These are phyloP conservation scores for Atkinsonella texensis DNA, from an alignment of 2,329 filamentous ascomycete species.

Conservation along the genomic window DNA sequence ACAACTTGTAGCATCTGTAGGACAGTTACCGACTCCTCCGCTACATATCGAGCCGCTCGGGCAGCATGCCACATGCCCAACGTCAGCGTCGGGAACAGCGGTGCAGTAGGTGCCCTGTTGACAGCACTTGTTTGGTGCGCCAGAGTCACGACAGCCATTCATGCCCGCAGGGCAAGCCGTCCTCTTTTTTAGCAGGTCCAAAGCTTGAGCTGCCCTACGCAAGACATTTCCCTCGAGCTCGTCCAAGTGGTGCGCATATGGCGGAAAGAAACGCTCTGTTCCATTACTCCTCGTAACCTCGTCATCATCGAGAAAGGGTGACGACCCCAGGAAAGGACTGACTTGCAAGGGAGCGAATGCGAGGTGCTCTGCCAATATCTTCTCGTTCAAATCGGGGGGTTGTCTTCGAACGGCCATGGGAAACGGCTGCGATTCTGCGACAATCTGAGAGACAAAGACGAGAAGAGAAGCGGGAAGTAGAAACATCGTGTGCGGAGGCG, in stretches of 20 bases:
- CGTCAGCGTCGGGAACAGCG: conserved; percentile 45
- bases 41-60: conserved; percentile 51
- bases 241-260: conserved; percentile 37
- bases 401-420: conserved; percentile 63
- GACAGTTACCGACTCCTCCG: conserved; percentile 50
- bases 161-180: conserved; percentile 59
- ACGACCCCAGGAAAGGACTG: conserved; percentile 13
- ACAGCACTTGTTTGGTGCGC: conserved; percentile 62
- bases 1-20: conserved; percentile 51
- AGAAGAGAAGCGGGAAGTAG: conserved; percentile 6
- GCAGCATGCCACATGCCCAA: conserved; percentile 66
- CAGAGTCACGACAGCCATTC: conserved; percentile 49
- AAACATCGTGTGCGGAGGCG: neutral
- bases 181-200: conserved; percentile 40
- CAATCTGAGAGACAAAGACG: conserved; percentile 20
- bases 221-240: conserved; percentile 19
- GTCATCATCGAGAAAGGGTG: conserved; percentile 12
- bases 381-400: conserved; percentile 56
- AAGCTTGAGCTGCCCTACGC: conserved; percentile 31
- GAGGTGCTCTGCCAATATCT: conserved; percentile 59
- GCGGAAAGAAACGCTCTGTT: conserved; percentile 26
- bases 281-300: conserved; percentile 13
- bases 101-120: conserved; percentile 54
- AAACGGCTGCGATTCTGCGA: conserved; percentile 20
- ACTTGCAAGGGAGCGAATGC: conserved; percentile 26